Base-by-base conservation (phyloP, 495 filamentous ascomycete species). In the Annulohypoxylon bovei region DNA sequence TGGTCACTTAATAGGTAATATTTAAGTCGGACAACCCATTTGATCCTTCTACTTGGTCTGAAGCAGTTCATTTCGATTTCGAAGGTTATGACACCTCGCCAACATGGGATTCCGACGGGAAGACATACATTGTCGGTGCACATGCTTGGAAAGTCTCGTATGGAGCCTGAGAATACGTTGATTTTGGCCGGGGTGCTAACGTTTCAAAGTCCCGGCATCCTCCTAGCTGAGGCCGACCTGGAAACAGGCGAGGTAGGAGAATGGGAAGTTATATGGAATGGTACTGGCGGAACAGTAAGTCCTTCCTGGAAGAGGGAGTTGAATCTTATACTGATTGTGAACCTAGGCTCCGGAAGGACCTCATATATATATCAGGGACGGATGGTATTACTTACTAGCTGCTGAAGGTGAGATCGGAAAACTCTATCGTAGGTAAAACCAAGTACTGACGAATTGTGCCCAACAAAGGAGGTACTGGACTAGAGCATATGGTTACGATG, bases 301-400 rank as follows among this genome's bases (percentile, higher is more conserved):
- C 11, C 4, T 1, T 18, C 8, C 30, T 9, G 0, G 20, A 55
- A 4, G 1, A 35, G 9, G 1, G 16, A 8, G 9, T 9, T 12
- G 2, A 47, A 22, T 6, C 12, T n/a, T 1, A 12, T 28, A 3
- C 33, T 69, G 46, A 69, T 23, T 0, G 12, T 74, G 75, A 20
- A 6, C 72, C 56, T 6, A 82, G 83, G 63, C 83, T 3, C 85
- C 88, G 0, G 89, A 91, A 76, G 89, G 88, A 5, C 89, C 90
- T 0, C 90, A 91, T 60, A 85, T 91, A 40, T 89, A 87, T 66
- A 81, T 79, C 28, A 88, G 87, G 32, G 88, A 88, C 60, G 84
- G 79, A 1, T 90, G 82, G 70, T 90, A 89, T 72, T 92, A 91
- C 60, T 80, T 92, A 18, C 78, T 92, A 33, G 86, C 86, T 8